A percentile compares a stretch with the other conserved stretches of the same genome.
phyloP scores from a whole-genome alignment of 345 rosid genomes.

The Geranium rotundifolium region DNA sequence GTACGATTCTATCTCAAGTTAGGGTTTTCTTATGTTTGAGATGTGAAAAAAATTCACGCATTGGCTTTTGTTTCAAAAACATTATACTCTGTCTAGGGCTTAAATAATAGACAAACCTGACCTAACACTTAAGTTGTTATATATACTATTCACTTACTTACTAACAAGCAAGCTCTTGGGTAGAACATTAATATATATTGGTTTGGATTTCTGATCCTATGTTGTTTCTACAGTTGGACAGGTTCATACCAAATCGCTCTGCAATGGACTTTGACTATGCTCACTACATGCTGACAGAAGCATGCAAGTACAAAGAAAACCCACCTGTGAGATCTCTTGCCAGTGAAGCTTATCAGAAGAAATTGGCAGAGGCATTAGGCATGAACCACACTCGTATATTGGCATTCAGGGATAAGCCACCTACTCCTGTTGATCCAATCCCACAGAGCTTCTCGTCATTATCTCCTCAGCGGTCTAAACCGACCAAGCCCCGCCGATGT shows the following conservation, averaged over 20 bases:
- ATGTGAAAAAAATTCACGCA: no score
- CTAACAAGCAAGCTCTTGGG: no score
- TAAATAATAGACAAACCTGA: no score
- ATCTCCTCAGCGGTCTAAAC: not conserved
- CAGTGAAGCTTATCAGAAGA: constrained; percentile 5
- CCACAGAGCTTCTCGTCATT: not conserved
- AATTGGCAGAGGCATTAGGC: constrained; percentile 5
- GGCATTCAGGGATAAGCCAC: constrained; percentile 11
- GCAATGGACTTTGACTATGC: constrained; percentile 73
- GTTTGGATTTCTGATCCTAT: not conserved
- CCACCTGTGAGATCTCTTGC: constrained; percentile 1
- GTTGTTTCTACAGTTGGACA: constrained; percentile 32
- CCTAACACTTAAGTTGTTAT: no score
- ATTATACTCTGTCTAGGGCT: no score
- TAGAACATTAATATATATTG: no score
- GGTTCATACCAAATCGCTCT: constrained; percentile 64
- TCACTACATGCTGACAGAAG: constrained; percentile 44
- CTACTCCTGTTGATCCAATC: constrained; percentile 1
- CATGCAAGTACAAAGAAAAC: constrained; percentile 10
- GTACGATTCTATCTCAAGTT: no score
- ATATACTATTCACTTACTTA: no score
- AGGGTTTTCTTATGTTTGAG: no score
- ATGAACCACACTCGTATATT: constrained; percentile 11
- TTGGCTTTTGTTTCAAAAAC: no score
- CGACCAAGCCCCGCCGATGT: constrained; percentile 6